Evolutionary conservation across 2,329 filamentous ascomycete genomes (phyloP).

Genomic region (Phialophora verrucosa): DNA sequence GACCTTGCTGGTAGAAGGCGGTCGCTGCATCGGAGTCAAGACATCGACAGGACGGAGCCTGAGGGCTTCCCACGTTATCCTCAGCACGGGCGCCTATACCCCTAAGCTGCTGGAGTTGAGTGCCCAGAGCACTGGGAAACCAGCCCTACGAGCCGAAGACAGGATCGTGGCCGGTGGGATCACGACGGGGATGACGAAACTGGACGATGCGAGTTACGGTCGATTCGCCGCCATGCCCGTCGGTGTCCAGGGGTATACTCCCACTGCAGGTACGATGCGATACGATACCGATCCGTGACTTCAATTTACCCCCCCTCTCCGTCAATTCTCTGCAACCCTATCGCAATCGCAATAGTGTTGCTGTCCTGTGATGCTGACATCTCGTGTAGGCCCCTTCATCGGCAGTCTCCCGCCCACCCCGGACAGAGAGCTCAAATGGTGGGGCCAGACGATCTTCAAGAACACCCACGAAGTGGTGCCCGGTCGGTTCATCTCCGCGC

Average conservation of each 20-base stretch:
- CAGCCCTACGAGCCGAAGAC: conserved; percentile 57
- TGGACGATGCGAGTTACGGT: conserved; percentile 47
- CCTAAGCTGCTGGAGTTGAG: conserved; percentile 52
- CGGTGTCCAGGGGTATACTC: conserved; percentile 54
- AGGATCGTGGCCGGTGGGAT: conserved; percentile 57
- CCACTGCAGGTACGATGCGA: conserved; percentile 41
- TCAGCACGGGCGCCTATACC: conserved; percentile 45
- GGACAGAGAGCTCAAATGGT: conserved; percentile 58
- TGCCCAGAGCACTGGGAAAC: conserved; percentile 45
- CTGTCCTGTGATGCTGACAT: conserved; percentile 32
- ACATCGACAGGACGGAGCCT: conserved; percentile 40
- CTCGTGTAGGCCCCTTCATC: conserved; percentile 58
- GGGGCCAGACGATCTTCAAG: conserved; percentile 65
- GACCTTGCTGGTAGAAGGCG: conserved; percentile 56
- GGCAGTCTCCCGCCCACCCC: conserved; percentile 63
- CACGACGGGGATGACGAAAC: conserved; percentile 55
- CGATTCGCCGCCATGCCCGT: conserved; percentile 52
- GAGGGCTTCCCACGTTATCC: conserved; percentile 41
- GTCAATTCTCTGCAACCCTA: no score
- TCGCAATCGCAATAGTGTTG: no score
- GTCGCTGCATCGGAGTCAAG: conserved; percentile 46
- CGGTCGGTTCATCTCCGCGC: conserved; percentile 62
- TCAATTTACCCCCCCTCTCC: not conserved
- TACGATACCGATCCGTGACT: not conserved
- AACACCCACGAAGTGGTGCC: conserved; percentile 61